Conservation (phyloP, 176 grass and related monocot genomes). For the Echinochloa phyllopogon region DNA sequence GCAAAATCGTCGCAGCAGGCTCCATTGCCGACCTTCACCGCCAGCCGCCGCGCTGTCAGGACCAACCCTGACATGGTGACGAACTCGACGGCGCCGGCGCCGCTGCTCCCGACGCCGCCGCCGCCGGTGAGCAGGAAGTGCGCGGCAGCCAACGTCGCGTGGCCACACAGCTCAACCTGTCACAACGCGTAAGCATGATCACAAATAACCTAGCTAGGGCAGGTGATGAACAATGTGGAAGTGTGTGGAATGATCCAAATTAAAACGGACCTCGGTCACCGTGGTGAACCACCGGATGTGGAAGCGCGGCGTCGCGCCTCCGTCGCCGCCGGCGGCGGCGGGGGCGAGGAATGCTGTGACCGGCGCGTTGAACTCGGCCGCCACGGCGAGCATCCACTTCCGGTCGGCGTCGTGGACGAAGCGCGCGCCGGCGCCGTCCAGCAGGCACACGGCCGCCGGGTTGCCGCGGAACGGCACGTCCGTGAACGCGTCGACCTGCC, state of each 20-base stretch:
- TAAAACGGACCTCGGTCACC: conserved; percentile 35
- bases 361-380: conserved; percentile 58
- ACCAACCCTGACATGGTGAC: conserved; percentile 41
- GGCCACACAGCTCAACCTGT: conserved; percentile 62
- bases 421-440: conserved; percentile 13
- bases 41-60: conserved; percentile 45
- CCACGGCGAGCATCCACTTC: conserved; percentile 60
- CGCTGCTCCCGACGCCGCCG: conserved; percentile 1
- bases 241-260: not conserved
- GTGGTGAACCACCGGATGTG: conserved; percentile 57
- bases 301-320: not conserved
- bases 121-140: conserved; percentile 55
- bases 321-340: not conserved
- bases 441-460: conserved; percentile 54
- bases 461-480: conserved; percentile 56
- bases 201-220: too few species aligned
- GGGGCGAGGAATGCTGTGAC: conserved; percentile 39
- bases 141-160: conserved; percentile 58
- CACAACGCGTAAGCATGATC: too few species aligned
- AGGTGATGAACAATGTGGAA: too few species aligned
- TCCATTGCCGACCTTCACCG: not conserved
- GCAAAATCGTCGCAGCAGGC: not conserved
- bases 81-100: conserved; percentile 44
- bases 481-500: conserved; percentile 63
- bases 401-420: not conserved